Evolutionary conservation across 2,329 filamentous ascomycete species (phyloP).

Genomic region (Neoarthrinium moseri): DNA sequence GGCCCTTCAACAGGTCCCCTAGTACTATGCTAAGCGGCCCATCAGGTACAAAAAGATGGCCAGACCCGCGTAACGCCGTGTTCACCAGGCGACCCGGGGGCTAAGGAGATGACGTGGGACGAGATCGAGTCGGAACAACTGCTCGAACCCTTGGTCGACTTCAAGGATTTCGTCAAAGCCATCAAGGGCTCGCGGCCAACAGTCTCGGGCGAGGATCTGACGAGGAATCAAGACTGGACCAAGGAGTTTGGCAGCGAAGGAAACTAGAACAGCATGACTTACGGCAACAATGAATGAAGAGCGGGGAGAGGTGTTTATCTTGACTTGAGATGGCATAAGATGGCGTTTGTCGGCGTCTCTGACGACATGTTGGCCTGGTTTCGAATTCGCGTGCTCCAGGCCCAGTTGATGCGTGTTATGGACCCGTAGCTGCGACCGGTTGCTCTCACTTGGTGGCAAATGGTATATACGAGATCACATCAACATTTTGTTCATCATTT

Average conservation of each 20-base stretch:
- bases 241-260: conserved; percentile 95
- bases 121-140: conserved; percentile 81
- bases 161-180: conserved; percentile 93
- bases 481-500: too few species aligned
- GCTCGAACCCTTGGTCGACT: conserved; percentile 78
- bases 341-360: conserved; percentile 7
- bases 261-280: conserved; percentile 33
- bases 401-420: too few species aligned
- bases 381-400: not conserved
- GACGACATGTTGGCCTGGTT: too few species aligned
- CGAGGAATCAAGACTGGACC: conserved; percentile 88
- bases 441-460: too few species aligned
- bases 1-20: too few species aligned
- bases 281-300: not conserved
- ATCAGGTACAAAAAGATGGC: conserved; percentile 68
- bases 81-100: conserved; percentile 84
- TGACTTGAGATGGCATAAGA: conserved; percentile 3
- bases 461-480: too few species aligned
- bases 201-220: conserved; percentile 82
- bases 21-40: not conserved
- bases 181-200: conserved; percentile 87
- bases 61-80: conserved; percentile 78
- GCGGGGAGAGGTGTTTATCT: not conserved
- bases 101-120: conserved; percentile 92
- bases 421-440: too few species aligned